Base-by-base conservation (phyloP, 495 filamentous ascomycete species). In the Aspergillus homomorphus region DNA sequence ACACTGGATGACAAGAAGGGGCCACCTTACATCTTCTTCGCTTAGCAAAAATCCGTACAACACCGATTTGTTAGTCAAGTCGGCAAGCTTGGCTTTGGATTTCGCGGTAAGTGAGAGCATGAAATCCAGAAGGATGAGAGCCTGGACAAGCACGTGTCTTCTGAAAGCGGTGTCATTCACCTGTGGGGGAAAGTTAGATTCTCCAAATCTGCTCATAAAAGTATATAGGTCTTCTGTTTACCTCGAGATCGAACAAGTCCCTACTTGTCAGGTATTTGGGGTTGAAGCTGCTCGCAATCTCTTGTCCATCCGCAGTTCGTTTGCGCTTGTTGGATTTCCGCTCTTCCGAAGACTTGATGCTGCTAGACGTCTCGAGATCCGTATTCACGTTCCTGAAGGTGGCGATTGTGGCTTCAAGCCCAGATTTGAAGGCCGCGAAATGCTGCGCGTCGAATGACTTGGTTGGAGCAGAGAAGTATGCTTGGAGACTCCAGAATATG, bases 221-320 rank as follows among this genome's bases (percentile, higher is more conserved):
- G 26, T 23, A 42, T n/a, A n/a, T 18, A 5, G 33, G 7, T 7
- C 45, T 7, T 24, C 23, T 10, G 66, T 77, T 53, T 78, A 91
- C 89, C 81, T 99, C 94, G 45, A 98, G 83, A 61, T 94, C 90
- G 73, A 99, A 99, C 3, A 99, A 80, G 68, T 98, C 95, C 51
- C 89, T 81, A 61, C 90, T 95, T 19, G 94, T 99, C 12, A 99
- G 80, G 71, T 98, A 99, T 67, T 97, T 98, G 9, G 94, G 92
- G 64, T 98, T 98, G 77, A 95, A 96, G 21, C 82, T 87, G 67
- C 85, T 89, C 30, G 87, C 81, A 46, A 91, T 78, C 52, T 84
- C 81, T 48, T 83, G 81, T 0, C 73, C 77, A 45, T 87, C 81
- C 28, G 82, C 80, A 38, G 66, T 73, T 23, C 85, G 82, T 67